Evolutionary conservation across 805 yeast genomes (phyloP).

Genomic region (Ogataea nonfermentans): DNA sequence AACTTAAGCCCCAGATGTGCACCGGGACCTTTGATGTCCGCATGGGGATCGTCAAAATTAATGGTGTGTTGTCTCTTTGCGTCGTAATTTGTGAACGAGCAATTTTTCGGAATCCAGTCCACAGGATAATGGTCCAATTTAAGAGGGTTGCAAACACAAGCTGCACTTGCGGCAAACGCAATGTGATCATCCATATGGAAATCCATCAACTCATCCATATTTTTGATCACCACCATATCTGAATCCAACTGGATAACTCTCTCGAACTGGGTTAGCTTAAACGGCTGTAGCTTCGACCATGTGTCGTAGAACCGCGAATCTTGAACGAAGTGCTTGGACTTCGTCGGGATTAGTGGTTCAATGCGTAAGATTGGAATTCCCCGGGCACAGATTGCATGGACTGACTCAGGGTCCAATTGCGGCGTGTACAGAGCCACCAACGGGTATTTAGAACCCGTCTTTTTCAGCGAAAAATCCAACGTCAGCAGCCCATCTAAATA

Average conservation of each 20-base stretch:
- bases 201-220: constrained; percentile 61
- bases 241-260: constrained; percentile 55
- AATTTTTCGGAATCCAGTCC: constrained; percentile 51
- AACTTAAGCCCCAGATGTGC: constrained; percentile 42
- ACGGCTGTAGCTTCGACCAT: constrained; percentile 61
- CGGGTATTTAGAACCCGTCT: constrained; percentile 45
- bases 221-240: constrained; percentile 55
- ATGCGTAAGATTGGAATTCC: constrained; percentile 43
- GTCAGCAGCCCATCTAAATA: constrained; percentile 53
- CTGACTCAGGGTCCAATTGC: constrained; percentile 41
- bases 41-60: constrained; percentile 10
- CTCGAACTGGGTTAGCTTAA: constrained; percentile 48
- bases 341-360: constrained; percentile 42
- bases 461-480: constrained; percentile 45
- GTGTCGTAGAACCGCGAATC: constrained; percentile 59
- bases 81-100: constrained; percentile 45
- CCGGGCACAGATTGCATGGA: constrained; percentile 37
- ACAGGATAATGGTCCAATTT: constrained; percentile 50
- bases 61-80: constrained; percentile 17
- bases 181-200: constrained; percentile 35
- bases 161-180: constrained; percentile 57
- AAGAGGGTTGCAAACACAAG: constrained; percentile 62
- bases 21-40: constrained; percentile 41
- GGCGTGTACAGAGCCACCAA: constrained; percentile 54
- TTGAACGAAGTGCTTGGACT: constrained; percentile 42